These are phyloP conservation scores for Stylosanthes scabra DNA, from an alignment of 331 rosid species.

Conservation along the genomic window DNA sequence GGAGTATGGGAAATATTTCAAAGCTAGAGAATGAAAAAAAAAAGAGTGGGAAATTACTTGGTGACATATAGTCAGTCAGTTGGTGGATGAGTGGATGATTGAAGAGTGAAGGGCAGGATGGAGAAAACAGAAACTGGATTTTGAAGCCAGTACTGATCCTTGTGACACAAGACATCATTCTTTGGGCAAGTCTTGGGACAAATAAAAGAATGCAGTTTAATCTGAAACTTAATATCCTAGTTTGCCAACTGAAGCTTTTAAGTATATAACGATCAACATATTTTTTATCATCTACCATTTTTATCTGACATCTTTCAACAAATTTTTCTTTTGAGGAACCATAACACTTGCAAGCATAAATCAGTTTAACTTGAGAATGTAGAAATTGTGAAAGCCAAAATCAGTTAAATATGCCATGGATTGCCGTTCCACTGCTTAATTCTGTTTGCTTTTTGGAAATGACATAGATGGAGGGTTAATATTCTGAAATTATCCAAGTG, in stretches of 20 bases:
- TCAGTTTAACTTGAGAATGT: neutral
- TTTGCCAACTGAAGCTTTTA: neutral
- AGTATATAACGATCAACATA: neutral
- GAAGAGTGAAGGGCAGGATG: neutral
- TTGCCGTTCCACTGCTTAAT: constrained; percentile 7
- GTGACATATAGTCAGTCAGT: neutral
- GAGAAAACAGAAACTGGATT: constrained; percentile 18
- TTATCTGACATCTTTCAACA: constrained; percentile 12
- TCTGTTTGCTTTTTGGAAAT: constrained; percentile 4
- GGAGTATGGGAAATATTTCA: constrained; percentile 20
- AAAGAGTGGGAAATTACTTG: constrained; percentile 19
- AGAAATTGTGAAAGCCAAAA: constrained; percentile 4
- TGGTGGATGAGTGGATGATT: constrained; percentile 17
- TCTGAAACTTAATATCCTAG: constrained; percentile 3
- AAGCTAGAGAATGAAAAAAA: neutral
- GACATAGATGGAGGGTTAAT: constrained; percentile 14
- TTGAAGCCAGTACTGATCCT: constrained; percentile 1
- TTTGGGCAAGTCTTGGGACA: neutral
- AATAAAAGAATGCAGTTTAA: neutral
- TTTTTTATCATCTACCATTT: neutral
- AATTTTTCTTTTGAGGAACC: constrained; percentile 15
- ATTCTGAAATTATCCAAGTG: constrained; percentile 16
- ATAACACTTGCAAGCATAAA: neutral
- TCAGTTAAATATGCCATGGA: constrained; percentile 1
- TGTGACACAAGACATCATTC: neutral